Evolutionary conservation across 768 basidiomycete genomes (phyloP).

Genomic region (Naganishia kalamii): DNA sequence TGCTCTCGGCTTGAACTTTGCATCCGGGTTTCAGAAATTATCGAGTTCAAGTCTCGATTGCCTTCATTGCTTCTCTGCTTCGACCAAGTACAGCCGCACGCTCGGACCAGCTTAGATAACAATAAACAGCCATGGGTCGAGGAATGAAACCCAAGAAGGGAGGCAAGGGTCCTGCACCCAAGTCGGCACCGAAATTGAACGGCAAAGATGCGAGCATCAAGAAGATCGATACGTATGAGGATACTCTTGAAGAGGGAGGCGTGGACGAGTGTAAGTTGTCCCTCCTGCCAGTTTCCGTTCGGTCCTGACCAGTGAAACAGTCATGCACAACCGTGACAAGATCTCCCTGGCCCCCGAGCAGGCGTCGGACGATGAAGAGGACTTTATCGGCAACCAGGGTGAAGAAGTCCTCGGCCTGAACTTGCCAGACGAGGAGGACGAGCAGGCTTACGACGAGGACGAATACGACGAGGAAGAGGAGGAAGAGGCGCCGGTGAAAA

Average conservation of each 20-base stretch:
- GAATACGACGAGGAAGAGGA: slow-evolving; percentile 52
- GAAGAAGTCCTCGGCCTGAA: slow-evolving; percentile 73
- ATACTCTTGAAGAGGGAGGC: slow-evolving; percentile 44
- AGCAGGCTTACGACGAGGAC: slow-evolving; percentile 47
- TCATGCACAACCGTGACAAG: slow-evolving; percentile 56
- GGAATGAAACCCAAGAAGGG: slow-evolving; percentile 8
- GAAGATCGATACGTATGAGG: slow-evolving; percentile 40
- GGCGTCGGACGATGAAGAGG: slow-evolving; percentile 32
- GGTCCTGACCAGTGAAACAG: slow-evolving; percentile 18
- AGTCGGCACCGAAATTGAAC: neutral
- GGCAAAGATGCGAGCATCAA: slow-evolving; percentile 12
- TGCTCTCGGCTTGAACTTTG: neutral
- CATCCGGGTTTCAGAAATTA: slow-evolving; percentile 10
- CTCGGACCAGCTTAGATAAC: no score
- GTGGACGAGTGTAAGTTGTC: slow-evolving; percentile 43
- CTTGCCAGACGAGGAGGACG: slow-evolving; percentile 38
- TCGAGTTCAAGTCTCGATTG: slow-evolving; percentile 1
- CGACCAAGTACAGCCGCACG: no score
- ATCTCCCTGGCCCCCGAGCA: slow-evolving; percentile 58
- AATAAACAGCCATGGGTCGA: neutral
- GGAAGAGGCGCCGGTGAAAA: slow-evolving; percentile 23
- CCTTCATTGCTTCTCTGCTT: no score
- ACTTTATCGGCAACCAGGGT: slow-evolving; percentile 53
- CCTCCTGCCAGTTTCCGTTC: neutral
- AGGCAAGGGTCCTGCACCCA: neutral